These are phyloP conservation scores for Lactarius indigo DNA, from an alignment of 768 basidiomycete species.

Conservation along the genomic window DNA sequence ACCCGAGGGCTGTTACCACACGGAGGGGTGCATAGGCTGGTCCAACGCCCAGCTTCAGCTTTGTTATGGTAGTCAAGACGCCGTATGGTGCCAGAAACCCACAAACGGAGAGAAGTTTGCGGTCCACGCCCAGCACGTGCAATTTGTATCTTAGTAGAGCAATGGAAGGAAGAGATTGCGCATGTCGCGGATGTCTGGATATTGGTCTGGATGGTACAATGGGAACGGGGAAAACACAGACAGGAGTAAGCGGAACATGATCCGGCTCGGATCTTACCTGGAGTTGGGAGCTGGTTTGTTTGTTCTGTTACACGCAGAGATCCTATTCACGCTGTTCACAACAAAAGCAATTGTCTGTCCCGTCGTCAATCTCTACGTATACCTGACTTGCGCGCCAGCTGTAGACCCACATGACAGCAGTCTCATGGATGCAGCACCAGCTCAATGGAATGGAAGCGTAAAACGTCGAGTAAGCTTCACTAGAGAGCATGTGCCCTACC, in stretches of 20 bases:
- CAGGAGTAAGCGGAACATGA: background rate
- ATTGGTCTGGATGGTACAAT: background rate
- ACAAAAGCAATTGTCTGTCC: background rate
- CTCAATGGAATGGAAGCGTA: background rate
- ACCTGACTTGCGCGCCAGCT: background rate
- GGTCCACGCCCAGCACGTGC: background rate
- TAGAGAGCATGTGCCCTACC: background rate
- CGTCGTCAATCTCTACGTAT: background rate
- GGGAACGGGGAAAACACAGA: background rate
- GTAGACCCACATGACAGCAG: no score
- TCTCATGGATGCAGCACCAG: background rate
- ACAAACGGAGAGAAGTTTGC: background rate
- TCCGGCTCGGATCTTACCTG: background rate
- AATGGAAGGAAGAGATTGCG: background rate
- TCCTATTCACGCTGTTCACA: background rate
- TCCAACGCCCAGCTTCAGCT: background rate
- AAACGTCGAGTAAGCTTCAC: background rate
- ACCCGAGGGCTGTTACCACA: background rate
- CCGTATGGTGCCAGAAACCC: background rate
- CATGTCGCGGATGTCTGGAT: background rate
- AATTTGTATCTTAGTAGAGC: background rate
- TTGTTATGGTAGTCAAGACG: background rate
- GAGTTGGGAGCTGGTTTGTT: no score
- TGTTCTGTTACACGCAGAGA: background rate
- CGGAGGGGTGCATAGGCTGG: background rate